Percentiles rank a stretch among this genome's conserved stretches.
These are phyloP conservation scores for Globisporangium orthogonon DNA, from an alignment of 352 stramenopile species.

Conservation along the genomic window DNA sequence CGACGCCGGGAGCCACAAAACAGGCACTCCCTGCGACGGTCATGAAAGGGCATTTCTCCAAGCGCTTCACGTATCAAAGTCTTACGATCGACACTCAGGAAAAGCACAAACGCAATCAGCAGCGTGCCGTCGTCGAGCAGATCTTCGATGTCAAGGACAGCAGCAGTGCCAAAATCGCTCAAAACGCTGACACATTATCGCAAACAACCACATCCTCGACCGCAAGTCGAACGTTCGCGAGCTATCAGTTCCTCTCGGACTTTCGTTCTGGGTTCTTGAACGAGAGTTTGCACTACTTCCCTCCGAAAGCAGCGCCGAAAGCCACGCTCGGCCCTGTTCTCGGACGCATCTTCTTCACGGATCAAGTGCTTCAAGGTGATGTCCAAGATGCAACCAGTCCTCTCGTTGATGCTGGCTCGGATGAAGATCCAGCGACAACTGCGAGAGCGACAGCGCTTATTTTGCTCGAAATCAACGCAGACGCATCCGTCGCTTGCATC, in stretches of 20 bases:
- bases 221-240: constrained; percentile 27
- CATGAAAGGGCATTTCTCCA: constrained; percentile 61
- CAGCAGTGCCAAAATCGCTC: neutral
- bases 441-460: constrained; percentile 41
- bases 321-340: constrained; percentile 50
- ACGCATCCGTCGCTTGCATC: constrained; percentile 45
- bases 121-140: neutral
- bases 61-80: constrained; percentile 60
- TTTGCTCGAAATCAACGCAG: constrained; percentile 58
- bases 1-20: neutral
- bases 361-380: neutral
- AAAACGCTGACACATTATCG: neutral
- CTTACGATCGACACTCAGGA: constrained; percentile 3
- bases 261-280: constrained; percentile 41
- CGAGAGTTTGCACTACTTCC: constrained; percentile 52
- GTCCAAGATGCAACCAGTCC: neutral
- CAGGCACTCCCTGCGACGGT: neutral
- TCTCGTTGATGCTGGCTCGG: constrained; percentile 1
- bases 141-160: neutral
- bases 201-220: neutral
- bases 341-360: constrained; percentile 28
- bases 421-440: constrained; percentile 3
- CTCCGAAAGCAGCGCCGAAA: constrained; percentile 29
- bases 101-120: neutral
- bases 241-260: constrained; percentile 55